A percentile compares a stretch with the other conserved stretches of the same genome.
Evolutionary conservation across 495 filamentous ascomycete genomes (phyloP).

Genomic region (Penicillium nucicola): DNA sequence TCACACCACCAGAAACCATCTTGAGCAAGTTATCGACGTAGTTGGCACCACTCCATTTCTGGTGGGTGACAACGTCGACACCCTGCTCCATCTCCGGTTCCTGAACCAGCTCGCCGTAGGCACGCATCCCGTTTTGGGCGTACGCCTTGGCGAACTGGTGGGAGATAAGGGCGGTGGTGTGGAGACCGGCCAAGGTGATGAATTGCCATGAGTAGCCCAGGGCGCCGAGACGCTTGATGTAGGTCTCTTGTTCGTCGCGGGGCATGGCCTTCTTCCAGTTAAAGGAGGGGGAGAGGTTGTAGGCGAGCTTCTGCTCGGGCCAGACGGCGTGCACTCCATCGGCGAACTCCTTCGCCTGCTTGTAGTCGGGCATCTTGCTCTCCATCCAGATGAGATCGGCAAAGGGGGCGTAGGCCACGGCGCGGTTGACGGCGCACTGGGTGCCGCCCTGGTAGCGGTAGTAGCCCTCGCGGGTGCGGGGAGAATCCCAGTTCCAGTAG

Average conservation of each 20-base stretch:
- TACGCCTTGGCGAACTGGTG: slow-evolving; percentile 87
- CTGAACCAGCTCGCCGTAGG: slow-evolving; percentile 94
- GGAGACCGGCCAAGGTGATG: slow-evolving; percentile 97
- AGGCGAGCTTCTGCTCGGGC: slow-evolving; percentile 96
- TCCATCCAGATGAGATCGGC: slow-evolving; percentile 99
- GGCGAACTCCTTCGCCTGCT: slow-evolving; percentile 91
- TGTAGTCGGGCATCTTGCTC: slow-evolving; percentile 89
- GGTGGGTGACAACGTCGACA: slow-evolving; percentile 94
- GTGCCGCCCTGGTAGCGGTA: slow-evolving; percentile 91
- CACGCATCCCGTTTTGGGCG: slow-evolving; percentile 80
- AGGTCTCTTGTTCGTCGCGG: slow-evolving; percentile 89
- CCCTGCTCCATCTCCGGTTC: slow-evolving; percentile 91
- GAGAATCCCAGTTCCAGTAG: slow-evolving; percentile 89
- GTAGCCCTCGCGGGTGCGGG: slow-evolving; percentile 89
- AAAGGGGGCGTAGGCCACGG: slow-evolving; percentile 89
- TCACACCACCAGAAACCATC: slow-evolving; percentile 95
- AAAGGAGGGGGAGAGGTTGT: slow-evolving; percentile 98
- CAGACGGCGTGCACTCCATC: slow-evolving; percentile 89
- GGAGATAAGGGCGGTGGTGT: slow-evolving; percentile 88
- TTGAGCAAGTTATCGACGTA: slow-evolving; percentile 92
- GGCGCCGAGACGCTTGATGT: slow-evolving; percentile 81
- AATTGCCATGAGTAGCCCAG: slow-evolving; percentile 99
- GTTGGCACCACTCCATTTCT: slow-evolving; percentile 96
- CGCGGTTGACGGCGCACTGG: slow-evolving; percentile 87
- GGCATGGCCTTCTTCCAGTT: slow-evolving; percentile 99